Base-by-base conservation (phyloP, 2,329 filamentous ascomycete genomes). In the Penicillium sp. region DNA sequence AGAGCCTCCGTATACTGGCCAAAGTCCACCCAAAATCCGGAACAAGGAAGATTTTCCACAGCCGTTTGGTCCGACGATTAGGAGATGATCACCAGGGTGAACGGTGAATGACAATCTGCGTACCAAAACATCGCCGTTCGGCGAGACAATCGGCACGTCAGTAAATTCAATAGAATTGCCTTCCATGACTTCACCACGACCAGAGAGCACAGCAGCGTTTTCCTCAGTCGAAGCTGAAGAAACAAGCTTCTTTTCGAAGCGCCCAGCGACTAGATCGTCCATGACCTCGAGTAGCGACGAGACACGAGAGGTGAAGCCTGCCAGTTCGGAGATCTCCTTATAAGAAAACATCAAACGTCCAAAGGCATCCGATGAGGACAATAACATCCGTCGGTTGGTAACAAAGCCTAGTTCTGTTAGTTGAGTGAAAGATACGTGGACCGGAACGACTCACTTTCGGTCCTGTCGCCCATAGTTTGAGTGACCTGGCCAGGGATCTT, bases 281-380 rank as follows among this genome's bases (percentile, higher is more conserved):
- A 98, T 96, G 33, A 97, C 91, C 43, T 94, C 86, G 10, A 98
- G 75, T 3, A 98, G 74, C 2, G 86, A 87, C 1, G 90, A 86
- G 4, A 98, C 93, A 36, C 93, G 83, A 7, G 89, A 91, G 0
- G 93, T 98, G 70, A 95, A 94, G 23, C 93, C 93, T 0, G 93
- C 93, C 19, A 98, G 75, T 66, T 98, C 91, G 63, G 91, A 95
- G 48, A 98, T 84, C 63, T 98, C 93, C 56, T 95, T 90, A 75
- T 96, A 97, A 2, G 87, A 94, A 69, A 95, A 96, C 90, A 96
- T 96, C 50, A 97, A 76, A 43, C 93, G 84, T 1, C 91, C 91
- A 60, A 96, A 96, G 16, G 91, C 91, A 62, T 98, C 93, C 0
- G 91, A 97, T 1, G 89, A 93, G 26, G 87, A 91, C 4, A 98